Evolutionary conservation across 2,329 filamentous ascomycete genomes (phyloP), one percentile per base, ranked within the genome.

Genomic region (Pseudocercospora fuligena): DNA sequence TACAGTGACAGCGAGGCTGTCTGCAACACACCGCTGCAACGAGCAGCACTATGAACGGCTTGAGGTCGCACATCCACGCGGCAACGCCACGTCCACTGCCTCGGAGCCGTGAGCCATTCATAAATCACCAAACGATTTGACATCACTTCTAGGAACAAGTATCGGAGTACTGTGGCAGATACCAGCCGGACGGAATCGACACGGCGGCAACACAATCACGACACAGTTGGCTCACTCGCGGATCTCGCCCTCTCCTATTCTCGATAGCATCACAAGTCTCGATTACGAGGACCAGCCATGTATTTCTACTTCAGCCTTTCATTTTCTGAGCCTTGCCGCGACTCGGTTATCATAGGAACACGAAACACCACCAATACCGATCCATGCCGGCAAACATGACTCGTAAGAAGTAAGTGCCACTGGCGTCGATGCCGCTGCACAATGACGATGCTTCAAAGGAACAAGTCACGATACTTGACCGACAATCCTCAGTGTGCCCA

Each of bases 401-500:
- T 58, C 56, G 56, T 16, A 2, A 5, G 16, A 4, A 5, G 23
- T 7, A 56, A n/a, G 27, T 56, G 25, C 23, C 51, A 19, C 29
- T 58, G 56, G 56, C 56, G 31, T 58, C 19, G 33, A 58, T 25
- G n/a, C 31, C 21, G 56, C 33, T 58, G 56, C 56, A 43, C 56
- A 40, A 58, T 58, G 56, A 43, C 56, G 56, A 27, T 36, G 31
- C 19, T 11, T 5, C n/a, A 43, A 9, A 36, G 33, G 16, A 11
- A 58, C 56, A 58, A 21, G 14, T 43, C 56, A 58, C 53, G 8
- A 19, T n/a, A 56, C 53, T 33, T 29, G 53, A 29, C 21, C 33
- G 31, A 58, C 31, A 43, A 9, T 58, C 54, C 31, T 40, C 6
- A 11, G n/a, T 8, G 8, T 12, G 56, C 31, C 25, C 56, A 58